phyloP scores from a whole-genome alignment of 2,329 filamentous ascomycete genomes.

The Colletotrichum filicis region DNA sequence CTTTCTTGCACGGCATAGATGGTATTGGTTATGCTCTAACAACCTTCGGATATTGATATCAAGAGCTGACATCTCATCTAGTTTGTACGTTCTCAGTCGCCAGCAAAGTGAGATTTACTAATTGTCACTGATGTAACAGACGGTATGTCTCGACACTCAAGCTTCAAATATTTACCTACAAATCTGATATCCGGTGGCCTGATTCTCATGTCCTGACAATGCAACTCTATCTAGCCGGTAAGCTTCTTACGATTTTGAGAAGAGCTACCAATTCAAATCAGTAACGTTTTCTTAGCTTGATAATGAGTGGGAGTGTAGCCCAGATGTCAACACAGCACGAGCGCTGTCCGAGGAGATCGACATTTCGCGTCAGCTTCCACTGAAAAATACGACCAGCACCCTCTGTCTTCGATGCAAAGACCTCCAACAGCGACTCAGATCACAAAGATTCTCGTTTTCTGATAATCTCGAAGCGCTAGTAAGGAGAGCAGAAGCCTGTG shows the following conservation, averaged over 20 bases:
- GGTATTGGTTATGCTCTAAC: not conserved
- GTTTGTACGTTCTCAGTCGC: not conserved
- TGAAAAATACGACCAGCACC: not conserved
- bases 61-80: not conserved
- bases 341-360: not conserved
- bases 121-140: not conserved
- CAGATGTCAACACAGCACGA: not conserved
- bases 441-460: not conserved
- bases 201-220: not conserved
- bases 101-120: not conserved
- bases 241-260: not conserved
- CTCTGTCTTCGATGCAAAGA: not conserved
- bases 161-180: not conserved
- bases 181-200: not conserved
- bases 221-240: not conserved
- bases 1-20: not conserved
- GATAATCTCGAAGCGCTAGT: not conserved
- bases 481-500: not conserved
- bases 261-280: not conserved
- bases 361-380: not conserved
- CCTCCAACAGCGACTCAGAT: not conserved
- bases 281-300: not conserved
- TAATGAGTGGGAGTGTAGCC: not conserved
- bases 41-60: not conserved
- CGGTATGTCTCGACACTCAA: not conserved